Base-by-base conservation (phyloP, 345 rosid genomes). In the Pugionium cornutum region DNA sequence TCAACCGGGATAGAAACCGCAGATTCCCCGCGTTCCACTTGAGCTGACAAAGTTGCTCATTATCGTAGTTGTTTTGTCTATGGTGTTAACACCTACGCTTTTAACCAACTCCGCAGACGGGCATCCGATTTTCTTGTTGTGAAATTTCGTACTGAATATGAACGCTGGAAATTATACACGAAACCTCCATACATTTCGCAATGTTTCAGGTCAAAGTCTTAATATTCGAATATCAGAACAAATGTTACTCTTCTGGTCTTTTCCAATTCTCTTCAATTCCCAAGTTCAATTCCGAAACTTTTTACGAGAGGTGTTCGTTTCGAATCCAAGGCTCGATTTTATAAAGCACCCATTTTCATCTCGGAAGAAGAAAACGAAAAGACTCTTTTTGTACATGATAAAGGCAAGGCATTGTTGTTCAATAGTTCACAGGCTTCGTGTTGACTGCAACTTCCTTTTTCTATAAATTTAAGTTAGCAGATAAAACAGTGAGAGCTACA, bases 41-140 rank as follows among this genome's bases (percentile, higher is more conserved):
- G 98, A 92, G 81, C 89, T 92, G 74, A 92, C 86, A 84, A 92
- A 92, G 79, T 84, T 92, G 70, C 97, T 92, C 61, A 92, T 89
- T 64, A 92, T 92, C 59, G 95, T 92, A 6, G 98, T 92, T 52
- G 97, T 92, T 11, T 67, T 89, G 78, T 92, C 98, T 47, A 89
- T 92, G 98, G 97, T 97, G 10, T 72, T 92, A 72, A 92, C 98
- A 67, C 98, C 98, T 34, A 72, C 83, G 49, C 95, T 18, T 18
- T 92, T 61, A 89, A 89, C 72, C 92, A 86, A 45, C 78, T 80
- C 72, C 97, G 97, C 62, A 83, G 86, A 83, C 79, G 54, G 75
- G 95, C 97, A 52, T 86, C 98, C 1, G 89, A 83, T 42, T 83
- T 84, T 56, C 71, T 92, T 55, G 95, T 87, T 40, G 84, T 80